Percentiles rank a stretch among this genome's conserved stretches.
Conservation (phyloP, 257 asterid genomes). For the Solanum chmielewskii region DNA sequence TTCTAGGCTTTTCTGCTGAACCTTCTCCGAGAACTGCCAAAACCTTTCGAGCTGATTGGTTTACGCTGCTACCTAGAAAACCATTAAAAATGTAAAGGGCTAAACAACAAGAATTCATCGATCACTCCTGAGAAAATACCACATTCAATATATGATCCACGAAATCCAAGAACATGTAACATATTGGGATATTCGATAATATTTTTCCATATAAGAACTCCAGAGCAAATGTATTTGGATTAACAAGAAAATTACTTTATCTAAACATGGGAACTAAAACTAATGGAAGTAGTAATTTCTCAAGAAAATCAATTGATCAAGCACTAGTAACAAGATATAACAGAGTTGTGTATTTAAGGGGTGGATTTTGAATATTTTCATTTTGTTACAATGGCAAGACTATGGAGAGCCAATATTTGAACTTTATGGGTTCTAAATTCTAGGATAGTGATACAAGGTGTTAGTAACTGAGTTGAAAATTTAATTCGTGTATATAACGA, state of each 20-base stretch:
- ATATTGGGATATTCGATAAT: not conserved
- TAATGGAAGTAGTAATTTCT: not conserved
- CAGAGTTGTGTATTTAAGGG: not conserved
- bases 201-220: not conserved
- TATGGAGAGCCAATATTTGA: not conserved
- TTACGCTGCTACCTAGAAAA: slow-evolving; percentile 17
- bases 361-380: not conserved
- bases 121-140: not conserved
- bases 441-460: not conserved
- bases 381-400: not conserved
- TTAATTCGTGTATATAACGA: not conserved
- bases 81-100: not conserved
- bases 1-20: slow-evolving; percentile 20
- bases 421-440: not conserved
- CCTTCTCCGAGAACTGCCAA: slow-evolving; percentile 71
- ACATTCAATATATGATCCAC: not conserved
- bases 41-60: slow-evolving; percentile 25
- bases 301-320: not conserved
- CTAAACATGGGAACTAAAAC: not conserved
- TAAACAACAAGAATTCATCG: not conserved
- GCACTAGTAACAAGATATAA: not conserved
- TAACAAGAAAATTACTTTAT: not conserved
- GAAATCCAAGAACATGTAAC: not conserved
- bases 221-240: not conserved
- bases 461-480: not conserved